Evolutionary conservation across 2,329 filamentous ascomycete species (phyloP).

Genomic region (Boeremia exigua): DNA sequence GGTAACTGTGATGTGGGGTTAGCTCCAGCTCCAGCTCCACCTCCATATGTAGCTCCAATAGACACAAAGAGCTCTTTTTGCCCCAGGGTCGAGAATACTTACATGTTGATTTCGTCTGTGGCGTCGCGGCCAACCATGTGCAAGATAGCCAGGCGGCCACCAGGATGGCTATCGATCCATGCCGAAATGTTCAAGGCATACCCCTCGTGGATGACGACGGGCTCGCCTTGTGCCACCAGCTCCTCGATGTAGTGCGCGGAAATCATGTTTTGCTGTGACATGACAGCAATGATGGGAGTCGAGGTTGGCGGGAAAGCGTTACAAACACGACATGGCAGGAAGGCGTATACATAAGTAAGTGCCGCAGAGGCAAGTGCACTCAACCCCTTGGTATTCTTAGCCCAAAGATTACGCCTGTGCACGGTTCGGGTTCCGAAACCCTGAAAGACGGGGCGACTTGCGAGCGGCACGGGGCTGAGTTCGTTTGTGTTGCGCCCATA

Average conservation of each 20-base stretch:
- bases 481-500: slow-evolving; percentile 1
- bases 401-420: slow-evolving; percentile 14
- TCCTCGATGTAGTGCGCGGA: slow-evolving; percentile 56
- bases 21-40: slow-evolving; percentile 24
- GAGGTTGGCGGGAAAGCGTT: neutral
- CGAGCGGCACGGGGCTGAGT: slow-evolving; percentile 20
- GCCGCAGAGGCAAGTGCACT: neutral
- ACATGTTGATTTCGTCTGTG: slow-evolving; percentile 66
- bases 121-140: slow-evolving; percentile 68
- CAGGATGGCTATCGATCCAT: slow-evolving; percentile 66
- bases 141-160: slow-evolving; percentile 63
- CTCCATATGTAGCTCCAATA: no score
- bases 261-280: slow-evolving; percentile 45
- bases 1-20: slow-evolving; percentile 57
- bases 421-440: slow-evolving; percentile 12
- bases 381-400: slow-evolving; percentile 2
- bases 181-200: slow-evolving; percentile 61
- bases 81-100: slow-evolving; percentile 29
- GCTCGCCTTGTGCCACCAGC: slow-evolving; percentile 62
- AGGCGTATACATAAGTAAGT: slow-evolving; percentile 16
- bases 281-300: slow-evolving; percentile 3
- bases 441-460: slow-evolving; percentile 14
- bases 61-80: neutral
- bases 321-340: slow-evolving; percentile 1
- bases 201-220: slow-evolving; percentile 64